phyloP scores from a whole-genome alignment of 495 filamentous ascomycete species.

The Aspergillus campestris region DNA sequence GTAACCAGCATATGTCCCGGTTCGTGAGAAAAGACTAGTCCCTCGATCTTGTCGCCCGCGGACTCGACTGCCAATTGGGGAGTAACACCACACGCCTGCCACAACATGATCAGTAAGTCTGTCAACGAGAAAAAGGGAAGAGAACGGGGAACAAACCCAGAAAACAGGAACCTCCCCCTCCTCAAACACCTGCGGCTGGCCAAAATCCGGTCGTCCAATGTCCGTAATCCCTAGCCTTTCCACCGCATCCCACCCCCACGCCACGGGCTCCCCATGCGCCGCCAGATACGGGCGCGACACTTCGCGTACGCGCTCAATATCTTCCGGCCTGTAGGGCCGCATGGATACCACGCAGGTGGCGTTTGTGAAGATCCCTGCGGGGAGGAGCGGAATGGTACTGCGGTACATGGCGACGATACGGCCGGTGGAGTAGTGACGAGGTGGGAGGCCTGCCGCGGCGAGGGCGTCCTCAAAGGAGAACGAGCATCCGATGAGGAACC shows the following conservation, averaged over 20 bases:
- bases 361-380: constrained; percentile 44
- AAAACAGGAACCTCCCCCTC: constrained; percentile 45
- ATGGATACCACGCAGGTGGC: constrained; percentile 46
- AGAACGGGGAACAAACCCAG: constrained; percentile 25
- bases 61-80: constrained; percentile 48
- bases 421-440: constrained; percentile 30
- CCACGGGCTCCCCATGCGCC: constrained; percentile 51
- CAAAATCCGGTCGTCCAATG: constrained; percentile 38
- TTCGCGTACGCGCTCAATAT: constrained; percentile 40
- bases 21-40: constrained; percentile 44
- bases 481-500: constrained; percentile 50
- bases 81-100: constrained; percentile 48
- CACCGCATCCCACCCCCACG: constrained; percentile 49
- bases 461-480: constrained; percentile 49
- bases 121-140: not conserved
- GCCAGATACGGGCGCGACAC: constrained; percentile 37
- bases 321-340: constrained; percentile 36
- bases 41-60: constrained; percentile 32
- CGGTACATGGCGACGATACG: constrained; percentile 47
- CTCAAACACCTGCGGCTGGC: constrained; percentile 24
- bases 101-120: not conserved
- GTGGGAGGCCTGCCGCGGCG: constrained; percentile 30
- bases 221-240: constrained; percentile 37
- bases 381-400: constrained; percentile 37
- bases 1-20: constrained; percentile 50